Percentiles rank a stretch among this genome's conserved stretches.
Evolutionary conservation across 2,329 filamentous ascomycete species (phyloP).

Genomic region (Trichoderma sp.): DNA sequence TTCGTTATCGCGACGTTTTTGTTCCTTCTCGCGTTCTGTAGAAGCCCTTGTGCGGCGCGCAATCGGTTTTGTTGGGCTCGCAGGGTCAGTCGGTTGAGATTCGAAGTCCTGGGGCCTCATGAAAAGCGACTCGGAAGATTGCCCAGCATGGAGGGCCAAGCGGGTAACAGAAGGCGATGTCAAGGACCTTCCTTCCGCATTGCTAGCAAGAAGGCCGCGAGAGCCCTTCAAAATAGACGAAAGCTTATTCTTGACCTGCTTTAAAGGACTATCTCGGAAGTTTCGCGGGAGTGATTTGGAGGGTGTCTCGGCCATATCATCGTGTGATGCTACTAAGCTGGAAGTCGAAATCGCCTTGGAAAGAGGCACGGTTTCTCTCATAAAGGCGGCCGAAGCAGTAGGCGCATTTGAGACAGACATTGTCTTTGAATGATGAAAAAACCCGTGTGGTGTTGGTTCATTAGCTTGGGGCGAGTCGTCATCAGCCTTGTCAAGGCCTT

Average conservation of each 20-base stretch:
- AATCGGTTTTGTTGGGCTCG: conserved; percentile 48
- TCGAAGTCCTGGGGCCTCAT: conserved; percentile 32
- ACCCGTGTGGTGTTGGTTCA: conserved; percentile 24
- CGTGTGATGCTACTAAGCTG: conserved; percentile 51
- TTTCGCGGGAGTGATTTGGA: conserved; percentile 58
- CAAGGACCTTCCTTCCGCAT: conserved; percentile 62
- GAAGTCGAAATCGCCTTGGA: conserved; percentile 64
- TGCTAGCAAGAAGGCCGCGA: conserved; percentile 80
- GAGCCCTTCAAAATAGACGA: conserved; percentile 89
- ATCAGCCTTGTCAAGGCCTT: conserved; percentile 53
- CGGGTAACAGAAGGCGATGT: conserved; percentile 56
- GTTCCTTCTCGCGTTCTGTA: conserved; percentile 62
- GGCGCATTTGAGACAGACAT: conserved; percentile 61
- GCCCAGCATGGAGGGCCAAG: conserved; percentile 46
- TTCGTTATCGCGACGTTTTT: conserved; percentile 68
- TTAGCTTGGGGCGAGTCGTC: conserved; percentile 47
- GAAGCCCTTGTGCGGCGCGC: conserved; percentile 59
- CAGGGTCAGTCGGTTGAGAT: conserved; percentile 28
- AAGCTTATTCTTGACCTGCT: conserved; percentile 88
- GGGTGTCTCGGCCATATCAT: conserved; percentile 48
- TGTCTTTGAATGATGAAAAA: conserved; percentile 56
- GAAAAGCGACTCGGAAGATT: conserved; percentile 53
- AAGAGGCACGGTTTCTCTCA: conserved; percentile 38
- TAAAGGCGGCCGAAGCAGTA: conserved; percentile 27
- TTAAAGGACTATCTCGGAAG: conserved; percentile 75